These are phyloP conservation scores for Verticillium tricorpus DNA, from an alignment of 2,329 filamentous ascomycete genomes.

Conservation along the genomic window DNA sequence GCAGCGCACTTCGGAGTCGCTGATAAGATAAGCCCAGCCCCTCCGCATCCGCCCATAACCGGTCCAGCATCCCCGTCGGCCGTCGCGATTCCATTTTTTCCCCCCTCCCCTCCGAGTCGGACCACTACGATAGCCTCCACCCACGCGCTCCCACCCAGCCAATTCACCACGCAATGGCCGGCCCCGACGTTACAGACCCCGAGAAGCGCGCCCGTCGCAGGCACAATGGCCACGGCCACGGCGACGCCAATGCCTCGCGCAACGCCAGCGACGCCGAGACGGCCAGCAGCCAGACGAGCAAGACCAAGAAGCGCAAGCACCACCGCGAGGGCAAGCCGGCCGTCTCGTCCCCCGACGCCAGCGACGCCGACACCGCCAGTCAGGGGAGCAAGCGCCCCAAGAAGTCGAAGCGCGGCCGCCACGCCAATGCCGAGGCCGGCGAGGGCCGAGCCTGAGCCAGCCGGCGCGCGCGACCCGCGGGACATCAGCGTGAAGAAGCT, in stretches of 20 bases:
- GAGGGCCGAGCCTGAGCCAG: constrained; percentile 52
- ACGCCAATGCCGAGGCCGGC: not conserved
- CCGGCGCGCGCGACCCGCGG: constrained; percentile 57
- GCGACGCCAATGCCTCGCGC: not conserved
- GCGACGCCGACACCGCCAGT: constrained; percentile 12
- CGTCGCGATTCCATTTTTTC: not conserved
- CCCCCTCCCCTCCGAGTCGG: constrained; percentile 15
- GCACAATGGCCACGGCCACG: constrained; percentile 17
- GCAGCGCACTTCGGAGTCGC: not conserved
- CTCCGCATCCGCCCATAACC: constrained; percentile 5
- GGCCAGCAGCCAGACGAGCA: constrained; percentile 12
- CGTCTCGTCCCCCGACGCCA: constrained; percentile 2
- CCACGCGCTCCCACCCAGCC: not conserved
- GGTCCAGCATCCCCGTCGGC: constrained; percentile 6
- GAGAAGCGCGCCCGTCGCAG: constrained; percentile 26
- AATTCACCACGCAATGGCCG: constrained; percentile 19
- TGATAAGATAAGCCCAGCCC: constrained; percentile 7
- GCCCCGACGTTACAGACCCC: constrained; percentile 19
- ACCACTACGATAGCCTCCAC: constrained; percentile 24
- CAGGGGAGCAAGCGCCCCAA: constrained; percentile 11
- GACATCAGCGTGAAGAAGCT: constrained; percentile 40
- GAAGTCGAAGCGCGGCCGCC: constrained; percentile 13
- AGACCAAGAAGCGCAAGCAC: constrained; percentile 18
- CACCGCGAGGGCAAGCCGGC: constrained; percentile 18
- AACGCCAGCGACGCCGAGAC: constrained; percentile 10